Percentiles rank a stretch among this genome's conserved stretches.
Conservation (phyloP, 257 asterid genomes). For the Coffea eugenioides region DNA sequence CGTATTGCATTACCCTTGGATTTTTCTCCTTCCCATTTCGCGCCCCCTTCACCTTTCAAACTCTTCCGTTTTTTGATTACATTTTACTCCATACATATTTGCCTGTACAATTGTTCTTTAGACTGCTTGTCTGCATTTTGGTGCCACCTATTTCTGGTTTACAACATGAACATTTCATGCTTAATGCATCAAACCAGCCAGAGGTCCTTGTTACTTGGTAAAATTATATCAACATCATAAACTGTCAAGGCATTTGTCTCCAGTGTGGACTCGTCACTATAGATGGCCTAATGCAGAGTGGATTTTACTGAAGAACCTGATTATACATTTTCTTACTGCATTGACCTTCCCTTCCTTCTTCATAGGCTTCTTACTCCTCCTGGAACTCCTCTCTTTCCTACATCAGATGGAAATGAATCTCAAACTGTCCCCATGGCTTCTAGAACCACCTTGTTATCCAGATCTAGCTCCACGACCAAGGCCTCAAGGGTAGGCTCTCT, state of each 20-base stretch:
- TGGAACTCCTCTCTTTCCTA: constrained; percentile 88
- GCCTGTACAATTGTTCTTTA: neutral
- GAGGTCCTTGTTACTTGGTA: neutral
- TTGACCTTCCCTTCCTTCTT: constrained; percentile 3
- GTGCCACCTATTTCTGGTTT: neutral
- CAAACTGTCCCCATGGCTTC: constrained; percentile 51
- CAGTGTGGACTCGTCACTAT: neutral
- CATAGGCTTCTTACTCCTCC: constrained; percentile 99
- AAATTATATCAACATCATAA: neutral
- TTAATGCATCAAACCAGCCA: neutral
- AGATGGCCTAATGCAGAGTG: neutral
- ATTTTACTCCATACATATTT: too few relatives aligned
- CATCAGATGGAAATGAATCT: constrained; percentile 66
- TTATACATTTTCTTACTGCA: neutral
- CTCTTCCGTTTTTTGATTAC: too few relatives aligned
- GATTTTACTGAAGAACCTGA: neutral
- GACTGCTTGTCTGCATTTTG: neutral
- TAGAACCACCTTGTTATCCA: constrained; percentile 58
- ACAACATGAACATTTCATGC: neutral
- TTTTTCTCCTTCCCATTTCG: too few relatives aligned
- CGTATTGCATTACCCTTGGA: too few relatives aligned
- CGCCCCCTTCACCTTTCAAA: too few relatives aligned
- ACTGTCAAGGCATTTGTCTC: neutral
- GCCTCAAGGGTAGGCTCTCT: constrained; percentile 72
- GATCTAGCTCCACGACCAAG: constrained; percentile 75